Base-by-base conservation (phyloP, 352 stramenopile species). In the Phytophthora ohioensis region DNA sequence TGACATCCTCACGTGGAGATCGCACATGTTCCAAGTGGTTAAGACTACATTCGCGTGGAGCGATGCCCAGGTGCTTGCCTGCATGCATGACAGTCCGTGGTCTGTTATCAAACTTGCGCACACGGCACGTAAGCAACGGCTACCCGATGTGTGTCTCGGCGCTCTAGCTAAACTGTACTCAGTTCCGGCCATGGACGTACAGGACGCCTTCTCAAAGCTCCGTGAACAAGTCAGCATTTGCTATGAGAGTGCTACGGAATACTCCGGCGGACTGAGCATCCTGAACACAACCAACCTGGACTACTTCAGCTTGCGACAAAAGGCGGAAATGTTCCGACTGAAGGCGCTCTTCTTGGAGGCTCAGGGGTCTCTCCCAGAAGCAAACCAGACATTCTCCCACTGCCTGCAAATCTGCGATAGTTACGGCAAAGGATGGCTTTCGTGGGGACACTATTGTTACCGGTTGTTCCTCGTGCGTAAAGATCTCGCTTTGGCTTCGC, bases 401-500 rank as follows among this genome's bases (percentile, higher is more conserved):
- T 93, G 91, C 38, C 75, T 98, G 35, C 91, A 98, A 71, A 92
- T 98, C 69, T 97, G 89, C 38, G 88, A 96, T 69, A 96, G 85
- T 63, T 98, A 97, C 53, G 94, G 89, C 52, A 98, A 98, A 64
- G 93, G 91, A n/a, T 98, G 94, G 94, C 82, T 98, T n/a, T 97
- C 89, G 17, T 98, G 94, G 94, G 94, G 92, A n/a, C 85, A 95
- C 57, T 97, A 97, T 65, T 97, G 91, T 66, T 95, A 97, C 54
- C 74, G 82, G 1, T 67, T 97, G n/a, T 96, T 96, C 51, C 63
- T 91, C 34, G 81, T 89, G 27, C 80, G 82, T 3, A 90, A 91
- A 35, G 90, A 96, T 21, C 66, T 97, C 10, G 70, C 78, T 43
- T 81, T 96, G 49, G 91, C 88, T 32, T 91, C 87, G 15, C 91